A percentile compares a stretch with the other conserved stretches of the same genome.
Evolutionary conservation across 2,329 filamentous ascomycete species (phyloP).

Genomic region (Apiospora koreana): DNA sequence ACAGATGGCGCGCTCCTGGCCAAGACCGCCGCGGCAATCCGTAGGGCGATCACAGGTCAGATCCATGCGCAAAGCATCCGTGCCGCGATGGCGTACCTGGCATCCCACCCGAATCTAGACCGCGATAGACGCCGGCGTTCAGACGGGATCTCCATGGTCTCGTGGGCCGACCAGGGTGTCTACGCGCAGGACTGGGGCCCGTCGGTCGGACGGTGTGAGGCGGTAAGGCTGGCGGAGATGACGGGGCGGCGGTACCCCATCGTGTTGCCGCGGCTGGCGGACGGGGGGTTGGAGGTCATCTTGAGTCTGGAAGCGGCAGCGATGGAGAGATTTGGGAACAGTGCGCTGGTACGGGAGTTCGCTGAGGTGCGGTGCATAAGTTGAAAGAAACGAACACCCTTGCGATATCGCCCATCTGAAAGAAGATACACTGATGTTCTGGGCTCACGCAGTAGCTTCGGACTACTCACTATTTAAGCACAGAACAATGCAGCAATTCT

Average conservation of each 20-base stretch:
- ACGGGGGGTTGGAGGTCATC: constrained; percentile 27
- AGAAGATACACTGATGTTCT: neutral
- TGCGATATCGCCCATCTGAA: neutral
- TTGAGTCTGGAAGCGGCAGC: constrained; percentile 22
- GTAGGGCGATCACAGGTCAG: constrained; percentile 16
- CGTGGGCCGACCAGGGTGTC: constrained; percentile 30
- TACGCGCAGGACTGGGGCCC: constrained; percentile 30
- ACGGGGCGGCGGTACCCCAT: constrained; percentile 26
- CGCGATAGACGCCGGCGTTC: constrained; percentile 21
- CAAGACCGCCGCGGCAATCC: constrained; percentile 22
- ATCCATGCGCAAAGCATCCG: neutral
- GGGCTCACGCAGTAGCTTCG: neutral
- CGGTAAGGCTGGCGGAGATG: constrained; percentile 26
- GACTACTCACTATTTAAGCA: neutral
- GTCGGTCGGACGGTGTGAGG: constrained; percentile 24
- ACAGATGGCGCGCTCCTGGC: constrained; percentile 16
- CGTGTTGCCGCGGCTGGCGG: constrained; percentile 25
- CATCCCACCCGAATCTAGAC: constrained; percentile 13
- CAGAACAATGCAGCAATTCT: neutral
- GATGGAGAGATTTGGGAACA: constrained; percentile 21
- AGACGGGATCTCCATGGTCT: constrained; percentile 30
- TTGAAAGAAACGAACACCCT: neutral
- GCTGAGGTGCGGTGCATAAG: constrained; percentile 21
- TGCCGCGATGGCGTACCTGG: constrained; percentile 19
- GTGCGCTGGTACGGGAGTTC: constrained; percentile 19